Evolutionary conservation across 352 stramenopile genomes (phyloP).

Genomic region (Globisporangium cederbergense): DNA sequence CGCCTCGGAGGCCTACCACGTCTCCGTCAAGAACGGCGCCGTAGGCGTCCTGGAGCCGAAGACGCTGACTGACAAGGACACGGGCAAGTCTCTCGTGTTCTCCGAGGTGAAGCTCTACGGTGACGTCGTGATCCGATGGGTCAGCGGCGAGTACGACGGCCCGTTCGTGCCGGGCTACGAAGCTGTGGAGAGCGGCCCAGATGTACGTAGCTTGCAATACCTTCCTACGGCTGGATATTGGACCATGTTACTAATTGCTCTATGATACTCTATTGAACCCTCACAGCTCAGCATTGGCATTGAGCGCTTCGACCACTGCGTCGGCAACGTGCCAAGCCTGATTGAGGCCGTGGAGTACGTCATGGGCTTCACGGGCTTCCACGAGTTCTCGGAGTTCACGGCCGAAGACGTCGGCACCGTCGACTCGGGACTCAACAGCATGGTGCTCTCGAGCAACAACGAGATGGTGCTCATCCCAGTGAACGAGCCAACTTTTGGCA

Average conservation of each 20-base stretch:
- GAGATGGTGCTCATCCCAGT: constrained; percentile 93
- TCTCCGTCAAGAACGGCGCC: constrained; percentile 70
- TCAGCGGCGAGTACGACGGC: constrained; percentile 76
- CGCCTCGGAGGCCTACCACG: constrained; percentile 72
- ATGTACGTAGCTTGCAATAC: constrained; percentile 12
- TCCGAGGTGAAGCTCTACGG: constrained; percentile 87
- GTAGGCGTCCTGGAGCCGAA: constrained; percentile 53
- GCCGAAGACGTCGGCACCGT: constrained; percentile 93
- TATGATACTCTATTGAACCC: neutral
- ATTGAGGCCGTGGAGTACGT: constrained; percentile 84
- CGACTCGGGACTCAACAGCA: constrained; percentile 93
- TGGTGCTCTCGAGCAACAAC: constrained; percentile 93
- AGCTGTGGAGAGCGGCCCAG: constrained; percentile 27
- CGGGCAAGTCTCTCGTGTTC: constrained; percentile 50
- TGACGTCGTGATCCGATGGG: constrained; percentile 84
- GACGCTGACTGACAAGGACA: constrained; percentile 52
- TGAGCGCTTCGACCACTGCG: constrained; percentile 84
- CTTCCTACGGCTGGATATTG: neutral
- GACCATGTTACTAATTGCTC: neutral
- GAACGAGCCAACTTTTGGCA: constrained; percentile 94
- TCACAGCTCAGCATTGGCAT: constrained; percentile 75
- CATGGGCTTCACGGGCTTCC: constrained; percentile 79
- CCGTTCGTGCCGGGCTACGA: constrained; percentile 82
- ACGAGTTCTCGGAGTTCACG: constrained; percentile 95
- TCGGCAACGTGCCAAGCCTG: constrained; percentile 90